phyloP scores from a whole-genome alignment of 2,329 filamentous ascomycete species.

The Westerdykella sp. region DNA sequence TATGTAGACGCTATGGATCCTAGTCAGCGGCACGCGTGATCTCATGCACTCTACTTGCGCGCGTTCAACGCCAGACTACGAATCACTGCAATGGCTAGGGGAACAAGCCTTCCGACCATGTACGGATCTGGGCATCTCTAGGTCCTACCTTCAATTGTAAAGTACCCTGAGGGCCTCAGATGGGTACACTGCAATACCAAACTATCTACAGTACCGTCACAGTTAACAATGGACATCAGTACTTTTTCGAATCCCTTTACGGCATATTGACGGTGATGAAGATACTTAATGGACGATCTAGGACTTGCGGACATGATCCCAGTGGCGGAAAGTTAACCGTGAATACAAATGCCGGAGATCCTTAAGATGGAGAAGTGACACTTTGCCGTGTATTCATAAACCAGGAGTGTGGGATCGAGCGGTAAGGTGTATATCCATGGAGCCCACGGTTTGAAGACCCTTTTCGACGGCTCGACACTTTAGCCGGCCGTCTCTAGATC shows the following conservation, averaged over 20 bases:
- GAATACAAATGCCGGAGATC: conserved; percentile 6
- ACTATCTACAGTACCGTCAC: conserved; percentile 4
- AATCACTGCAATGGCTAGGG: no score
- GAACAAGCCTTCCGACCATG: no score
- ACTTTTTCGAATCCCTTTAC: neutral
- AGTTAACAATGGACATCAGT: neutral
- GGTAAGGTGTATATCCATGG: conserved; percentile 5
- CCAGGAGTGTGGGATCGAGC: conserved; percentile 8
- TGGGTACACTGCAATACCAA: conserved; percentile 8
- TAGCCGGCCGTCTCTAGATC: conserved; percentile 23
- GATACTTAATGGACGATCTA: neutral
- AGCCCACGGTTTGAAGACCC: conserved; percentile 12
- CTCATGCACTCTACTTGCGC: no score
- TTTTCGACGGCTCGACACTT: conserved; percentile 13
- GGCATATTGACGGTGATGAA: neutral
- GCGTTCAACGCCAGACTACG: no score
- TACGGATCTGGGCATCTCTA: no score
- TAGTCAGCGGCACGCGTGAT: no score
- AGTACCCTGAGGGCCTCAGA: conserved; percentile 7
- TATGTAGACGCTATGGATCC: no score
- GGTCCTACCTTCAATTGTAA: neutral
- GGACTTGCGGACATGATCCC: neutral
- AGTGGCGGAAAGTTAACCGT: no score
- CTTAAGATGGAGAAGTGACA: conserved; percentile 8
- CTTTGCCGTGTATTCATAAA: conserved; percentile 3